A percentile compares a stretch with the other conserved stretches of the same genome.
phyloP scores from a whole-genome alignment of 495 filamentous ascomycete genomes.

The Podospora pseudocomata region DNA sequence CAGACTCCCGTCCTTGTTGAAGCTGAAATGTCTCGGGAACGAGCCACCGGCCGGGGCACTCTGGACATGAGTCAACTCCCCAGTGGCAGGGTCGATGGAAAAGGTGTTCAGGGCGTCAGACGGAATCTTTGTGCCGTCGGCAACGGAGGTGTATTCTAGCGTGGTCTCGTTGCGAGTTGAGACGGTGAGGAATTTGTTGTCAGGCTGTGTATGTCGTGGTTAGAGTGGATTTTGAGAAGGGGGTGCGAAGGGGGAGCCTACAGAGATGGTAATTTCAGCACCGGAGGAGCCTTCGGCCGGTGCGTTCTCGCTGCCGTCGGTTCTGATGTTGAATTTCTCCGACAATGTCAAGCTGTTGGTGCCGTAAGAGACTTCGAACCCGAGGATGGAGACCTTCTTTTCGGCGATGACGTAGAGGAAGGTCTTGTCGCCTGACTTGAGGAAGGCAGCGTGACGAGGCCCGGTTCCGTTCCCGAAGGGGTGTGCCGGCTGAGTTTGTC shows the following conservation, averaged over 20 bases:
- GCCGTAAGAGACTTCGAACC: constrained; percentile 57
- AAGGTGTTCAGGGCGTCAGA: constrained; percentile 48
- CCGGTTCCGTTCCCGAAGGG: constrained; percentile 49
- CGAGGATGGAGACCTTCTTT: constrained; percentile 54
- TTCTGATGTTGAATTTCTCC: constrained; percentile 40
- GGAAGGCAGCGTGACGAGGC: constrained; percentile 66
- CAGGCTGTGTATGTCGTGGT: constrained; percentile 39
- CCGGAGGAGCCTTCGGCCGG: constrained; percentile 43
- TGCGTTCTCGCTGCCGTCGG: constrained; percentile 40
- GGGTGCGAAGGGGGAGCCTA: constrained; percentile 33
- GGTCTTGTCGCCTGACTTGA: constrained; percentile 41
- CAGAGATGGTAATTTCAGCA: constrained; percentile 59
- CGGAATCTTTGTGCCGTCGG: constrained; percentile 40
- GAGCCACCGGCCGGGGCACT: constrained; percentile 55
- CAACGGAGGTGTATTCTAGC: constrained; percentile 43
- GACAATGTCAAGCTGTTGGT: constrained; percentile 43
- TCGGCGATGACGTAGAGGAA: constrained; percentile 64
- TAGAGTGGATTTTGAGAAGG: neutral
- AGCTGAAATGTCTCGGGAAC: constrained; percentile 60
- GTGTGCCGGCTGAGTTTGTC: neutral
- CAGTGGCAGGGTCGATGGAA: constrained; percentile 46
- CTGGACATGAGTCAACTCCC: constrained; percentile 48
- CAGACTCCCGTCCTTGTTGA: constrained; percentile 59
- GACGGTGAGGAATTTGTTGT: constrained; percentile 57
- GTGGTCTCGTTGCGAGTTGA: constrained; percentile 58